phyloP scores from a whole-genome alignment of 2,329 filamentous ascomycete species.

The Colletotrichum lini region DNA sequence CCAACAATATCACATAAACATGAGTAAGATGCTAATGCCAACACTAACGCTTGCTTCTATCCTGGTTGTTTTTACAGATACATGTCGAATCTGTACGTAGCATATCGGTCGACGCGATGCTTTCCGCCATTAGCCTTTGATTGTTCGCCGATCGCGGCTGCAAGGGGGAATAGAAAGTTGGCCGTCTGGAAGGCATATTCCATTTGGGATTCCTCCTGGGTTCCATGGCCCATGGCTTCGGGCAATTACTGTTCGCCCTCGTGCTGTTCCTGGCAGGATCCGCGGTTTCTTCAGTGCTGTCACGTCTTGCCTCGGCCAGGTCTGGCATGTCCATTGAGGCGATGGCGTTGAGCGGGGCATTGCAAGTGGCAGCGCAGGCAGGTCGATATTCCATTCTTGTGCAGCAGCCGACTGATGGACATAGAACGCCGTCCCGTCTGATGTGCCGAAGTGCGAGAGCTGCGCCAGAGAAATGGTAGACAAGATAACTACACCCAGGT shows the following conservation, averaged over 20 bases:
- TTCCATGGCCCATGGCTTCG: conserved; percentile 17
- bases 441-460: conserved; percentile 17
- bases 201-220: conserved; percentile 1
- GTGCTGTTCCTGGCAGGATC: conserved; percentile 35
- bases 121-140: background rate
- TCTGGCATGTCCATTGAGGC: conserved; percentile 11
- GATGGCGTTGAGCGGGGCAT: conserved; percentile 1
- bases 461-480: background rate
- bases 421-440: conserved; percentile 22
- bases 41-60: conserved; percentile 9
- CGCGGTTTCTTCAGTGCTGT: conserved; percentile 14
- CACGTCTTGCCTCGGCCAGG: conserved; percentile 26
- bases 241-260: conserved; percentile 15
- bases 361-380: conserved; percentile 14
- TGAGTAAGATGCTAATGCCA: conserved; percentile 20
- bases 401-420: conserved; percentile 15
- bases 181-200: background rate
- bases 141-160: background rate
- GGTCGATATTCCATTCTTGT: conserved; percentile 15
- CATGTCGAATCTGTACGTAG: conserved; percentile 12
- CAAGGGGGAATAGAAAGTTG: conserved; percentile 5
- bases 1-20: conserved; percentile 12
- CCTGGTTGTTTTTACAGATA: conserved; percentile 25
- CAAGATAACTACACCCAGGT: background rate
- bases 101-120: conserved; percentile 15